These are phyloP conservation scores for Gossypium anomalum DNA, from an alignment of 345 rosid genomes.

Conservation along the genomic window DNA sequence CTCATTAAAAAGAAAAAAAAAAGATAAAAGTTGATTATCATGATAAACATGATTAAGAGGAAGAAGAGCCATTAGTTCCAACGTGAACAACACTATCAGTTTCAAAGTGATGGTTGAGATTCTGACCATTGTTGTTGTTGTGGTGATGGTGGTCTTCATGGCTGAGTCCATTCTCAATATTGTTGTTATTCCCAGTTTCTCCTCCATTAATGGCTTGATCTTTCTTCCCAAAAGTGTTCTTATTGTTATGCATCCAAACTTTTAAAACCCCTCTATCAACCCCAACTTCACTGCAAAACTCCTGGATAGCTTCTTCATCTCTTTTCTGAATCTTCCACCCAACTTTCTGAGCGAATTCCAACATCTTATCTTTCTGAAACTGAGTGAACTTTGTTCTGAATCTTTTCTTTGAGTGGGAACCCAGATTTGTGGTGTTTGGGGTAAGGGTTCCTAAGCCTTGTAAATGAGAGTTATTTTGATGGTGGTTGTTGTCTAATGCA, in stretches of 20 bases:
- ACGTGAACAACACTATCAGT: constrained; percentile 25
- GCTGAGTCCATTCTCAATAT: neutral
- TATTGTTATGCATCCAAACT: constrained; percentile 98
- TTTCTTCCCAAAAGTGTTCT: constrained; percentile 53
- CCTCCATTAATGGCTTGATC: constrained; percentile 17
- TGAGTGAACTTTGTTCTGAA: constrained; percentile 63
- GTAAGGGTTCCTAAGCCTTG: neutral
- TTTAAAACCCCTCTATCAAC: constrained; percentile 67
- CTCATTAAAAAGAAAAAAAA: constrained; percentile 1
- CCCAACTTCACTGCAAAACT: constrained; percentile 63
- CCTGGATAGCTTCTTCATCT: constrained; percentile 57
- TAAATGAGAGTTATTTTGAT: constrained; percentile 14
- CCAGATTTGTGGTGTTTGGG: constrained; percentile 6
- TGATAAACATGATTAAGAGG: constrained; percentile 17
- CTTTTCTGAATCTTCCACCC: constrained; percentile 91
- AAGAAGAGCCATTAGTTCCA: constrained; percentile 45
- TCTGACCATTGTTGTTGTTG: constrained; percentile 12
- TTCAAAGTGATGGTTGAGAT: constrained; percentile 29
- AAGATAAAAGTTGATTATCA: neutral
- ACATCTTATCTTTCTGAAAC: constrained; percentile 68
- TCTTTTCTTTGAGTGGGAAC: constrained; percentile 42
- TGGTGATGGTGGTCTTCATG: neutral
- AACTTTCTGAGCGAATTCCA: constrained; percentile 60
- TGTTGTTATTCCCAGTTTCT: neutral
- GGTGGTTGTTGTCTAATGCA: constrained; percentile 14